Conservation (phyloP, 1,284 basidiomycete genomes). For the Stereum hirsutum region DNA sequence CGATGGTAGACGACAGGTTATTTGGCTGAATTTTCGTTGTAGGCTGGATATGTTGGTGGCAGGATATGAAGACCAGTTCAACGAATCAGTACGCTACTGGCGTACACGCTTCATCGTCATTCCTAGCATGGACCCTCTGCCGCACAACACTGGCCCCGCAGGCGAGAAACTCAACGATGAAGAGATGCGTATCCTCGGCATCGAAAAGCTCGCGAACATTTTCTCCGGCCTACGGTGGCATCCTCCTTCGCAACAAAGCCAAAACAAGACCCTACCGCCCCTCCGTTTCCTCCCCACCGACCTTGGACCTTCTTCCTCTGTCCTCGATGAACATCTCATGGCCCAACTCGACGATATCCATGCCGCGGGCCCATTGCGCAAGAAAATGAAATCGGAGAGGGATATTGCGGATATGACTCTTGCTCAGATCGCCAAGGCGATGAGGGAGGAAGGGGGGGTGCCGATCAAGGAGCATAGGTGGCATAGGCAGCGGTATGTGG, state of each 20-base stretch:
- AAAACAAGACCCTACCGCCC: conserved; percentile 32
- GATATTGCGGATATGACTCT: conserved; percentile 60
- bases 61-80: conserved; percentile 77
- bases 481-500: conserved; percentile 59
- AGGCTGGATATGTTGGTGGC: conserved; percentile 79
- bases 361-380: conserved; percentile 58
- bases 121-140: conserved; percentile 63
- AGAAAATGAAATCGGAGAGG: conserved; percentile 70
- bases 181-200: conserved; percentile 83
- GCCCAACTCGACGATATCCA: conserved; percentile 76
- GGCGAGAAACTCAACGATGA: conserved; percentile 77
- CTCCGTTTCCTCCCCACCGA: conserved; percentile 75
- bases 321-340: conserved; percentile 71
- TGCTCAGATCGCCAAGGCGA: conserved; percentile 58
- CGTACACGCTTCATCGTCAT: conserved; percentile 93
- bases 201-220: conserved; percentile 85
- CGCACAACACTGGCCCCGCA: conserved; percentile 43
- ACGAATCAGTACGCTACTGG: conserved; percentile 85
- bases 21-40: neutral
- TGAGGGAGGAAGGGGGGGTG: conserved; percentile 72
- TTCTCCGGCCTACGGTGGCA: conserved; percentile 80
- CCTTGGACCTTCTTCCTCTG: conserved; percentile 69
- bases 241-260: conserved; percentile 44
- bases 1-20: neutral
- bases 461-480: conserved; percentile 72